Evolutionary conservation across 352 stramenopile genomes (phyloP).

Genomic region (Globisporangium parvum): DNA sequence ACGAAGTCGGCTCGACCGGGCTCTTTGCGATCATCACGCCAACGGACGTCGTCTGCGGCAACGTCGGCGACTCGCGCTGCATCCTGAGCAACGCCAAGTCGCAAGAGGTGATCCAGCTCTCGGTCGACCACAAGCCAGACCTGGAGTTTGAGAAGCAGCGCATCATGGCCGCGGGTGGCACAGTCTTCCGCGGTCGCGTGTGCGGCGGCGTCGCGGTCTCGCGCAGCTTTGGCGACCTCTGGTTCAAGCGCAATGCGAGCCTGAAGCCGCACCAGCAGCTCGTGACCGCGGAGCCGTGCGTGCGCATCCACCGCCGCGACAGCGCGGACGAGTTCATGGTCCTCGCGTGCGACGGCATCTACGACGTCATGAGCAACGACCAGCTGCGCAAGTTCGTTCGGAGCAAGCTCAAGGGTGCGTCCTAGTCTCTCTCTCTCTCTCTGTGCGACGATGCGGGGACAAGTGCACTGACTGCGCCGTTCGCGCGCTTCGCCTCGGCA

Average conservation of each 20-base stretch:
- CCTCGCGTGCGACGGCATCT: slow-evolving; percentile 92
- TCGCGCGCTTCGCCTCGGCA: not conserved
- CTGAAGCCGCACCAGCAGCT: slow-evolving; percentile 82
- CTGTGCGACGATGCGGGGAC: no score
- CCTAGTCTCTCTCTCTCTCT: no score
- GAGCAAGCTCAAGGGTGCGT: slow-evolving; percentile 53
- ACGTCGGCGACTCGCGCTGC: slow-evolving; percentile 83
- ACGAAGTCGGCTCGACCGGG: slow-evolving; percentile 80
- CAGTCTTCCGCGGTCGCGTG: slow-evolving; percentile 79
- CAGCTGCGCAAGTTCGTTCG: slow-evolving; percentile 89
- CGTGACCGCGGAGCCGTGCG: slow-evolving; percentile 78
- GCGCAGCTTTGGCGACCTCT: slow-evolving; percentile 83
- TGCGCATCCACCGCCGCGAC: slow-evolving; percentile 67
- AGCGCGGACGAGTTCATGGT: slow-evolving; percentile 89
- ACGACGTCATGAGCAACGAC: slow-evolving; percentile 94
- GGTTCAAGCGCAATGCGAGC: slow-evolving; percentile 81
- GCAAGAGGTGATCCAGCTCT: slow-evolving; percentile 71
- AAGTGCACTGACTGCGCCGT: no score
- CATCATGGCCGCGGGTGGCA: slow-evolving; percentile 77
- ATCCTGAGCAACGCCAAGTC: slow-evolving; percentile 73
- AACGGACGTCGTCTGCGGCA: slow-evolving; percentile 75
- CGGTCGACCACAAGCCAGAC: slow-evolving; percentile 83
- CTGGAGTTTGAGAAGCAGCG: slow-evolving; percentile 83
- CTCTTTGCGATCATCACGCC: slow-evolving; percentile 78
- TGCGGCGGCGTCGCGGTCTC: slow-evolving; percentile 82